phyloP scores from a whole-genome alignment of 495 filamentous ascomycete genomes.

The Tuber aestivum region DNA sequence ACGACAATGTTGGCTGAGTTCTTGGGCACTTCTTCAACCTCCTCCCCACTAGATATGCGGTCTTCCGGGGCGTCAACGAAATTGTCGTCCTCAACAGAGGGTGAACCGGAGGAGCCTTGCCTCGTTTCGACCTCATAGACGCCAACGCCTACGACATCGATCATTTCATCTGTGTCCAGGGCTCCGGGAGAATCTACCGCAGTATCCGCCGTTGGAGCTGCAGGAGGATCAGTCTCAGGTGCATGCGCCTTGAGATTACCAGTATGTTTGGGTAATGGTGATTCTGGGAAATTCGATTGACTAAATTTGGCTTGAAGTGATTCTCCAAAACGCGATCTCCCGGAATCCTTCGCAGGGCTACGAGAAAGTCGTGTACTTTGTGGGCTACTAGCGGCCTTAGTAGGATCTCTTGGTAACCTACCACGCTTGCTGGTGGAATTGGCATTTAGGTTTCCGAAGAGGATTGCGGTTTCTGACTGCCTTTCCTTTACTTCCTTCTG shows the following conservation, averaged over 20 bases:
- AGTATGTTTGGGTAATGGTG: neutral
- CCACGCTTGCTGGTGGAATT: neutral
- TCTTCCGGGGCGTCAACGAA: conserved; percentile 31
- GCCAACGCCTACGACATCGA: neutral
- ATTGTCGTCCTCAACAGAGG: conserved; percentile 26
- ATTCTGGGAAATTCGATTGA: neutral
- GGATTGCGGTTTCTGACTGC: conserved; percentile 55
- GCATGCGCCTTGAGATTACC: neutral
- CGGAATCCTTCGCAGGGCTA: neutral
- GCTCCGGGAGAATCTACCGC: conserved; percentile 43
- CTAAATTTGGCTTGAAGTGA: neutral
- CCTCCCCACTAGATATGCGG: neutral
- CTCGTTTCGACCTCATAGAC: neutral
- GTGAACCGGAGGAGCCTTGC: conserved; percentile 17
- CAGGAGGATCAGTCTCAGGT: neutral
- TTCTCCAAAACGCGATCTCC: neutral
- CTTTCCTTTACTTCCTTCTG: conserved; percentile 65
- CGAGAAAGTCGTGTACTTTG: neutral
- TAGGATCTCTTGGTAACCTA: neutral
- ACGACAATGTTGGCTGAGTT: neutral
- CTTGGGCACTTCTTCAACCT: neutral
- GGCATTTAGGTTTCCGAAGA: conserved; percentile 60
- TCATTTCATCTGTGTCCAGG: conserved; percentile 15
- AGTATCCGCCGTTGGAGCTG: conserved; percentile 43
- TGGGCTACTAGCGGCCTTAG: neutral